These are phyloP conservation scores for Mimosa bimucronata DNA, from an alignment of 306 rosid genomes.

Conservation along the genomic window DNA sequence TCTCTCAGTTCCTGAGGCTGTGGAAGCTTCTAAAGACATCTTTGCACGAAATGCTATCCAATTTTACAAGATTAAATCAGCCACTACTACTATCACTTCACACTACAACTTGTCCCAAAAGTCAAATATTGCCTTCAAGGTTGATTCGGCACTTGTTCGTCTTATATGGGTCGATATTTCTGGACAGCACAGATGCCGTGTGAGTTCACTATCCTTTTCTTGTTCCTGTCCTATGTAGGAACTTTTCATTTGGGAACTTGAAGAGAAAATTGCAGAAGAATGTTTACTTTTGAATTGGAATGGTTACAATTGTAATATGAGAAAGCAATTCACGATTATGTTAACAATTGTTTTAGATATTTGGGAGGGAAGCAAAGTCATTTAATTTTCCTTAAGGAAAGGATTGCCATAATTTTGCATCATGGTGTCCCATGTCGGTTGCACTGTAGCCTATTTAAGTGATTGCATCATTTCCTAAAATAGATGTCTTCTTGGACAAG, in stretches of 20 bases:
- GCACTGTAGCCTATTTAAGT: neutral
- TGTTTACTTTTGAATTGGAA: conserved; percentile 19
- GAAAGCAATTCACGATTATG: conserved; percentile 4
- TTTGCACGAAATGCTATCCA: conserved; percentile 70
- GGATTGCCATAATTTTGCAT: conserved; percentile 5
- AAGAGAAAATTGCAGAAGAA: conserved; percentile 17
- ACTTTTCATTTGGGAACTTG: conserved; percentile 12
- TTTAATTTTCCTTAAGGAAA: neutral
- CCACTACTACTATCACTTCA: conserved; percentile 35
- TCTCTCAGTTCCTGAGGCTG: conserved; percentile 75
- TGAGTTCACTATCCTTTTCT: conserved; percentile 47
- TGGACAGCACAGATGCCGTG: conserved; percentile 94
- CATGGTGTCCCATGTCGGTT: neutral
- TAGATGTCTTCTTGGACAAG: neutral
- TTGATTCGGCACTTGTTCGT: conserved; percentile 67
- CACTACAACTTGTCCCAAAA: conserved; percentile 34
- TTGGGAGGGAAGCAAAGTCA: neutral
- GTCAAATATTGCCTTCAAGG: conserved; percentile 44
- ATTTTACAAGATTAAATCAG: conserved; percentile 63
- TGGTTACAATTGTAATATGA: neutral
- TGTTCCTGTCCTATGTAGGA: conserved; percentile 5
- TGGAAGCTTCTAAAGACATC: conserved; percentile 77
- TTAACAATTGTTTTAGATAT: conserved; percentile 13
- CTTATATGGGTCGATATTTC: conserved; percentile 83
- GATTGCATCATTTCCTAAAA: neutral